Evolutionary conservation across 495 filamentous ascomycete genomes (phyloP).

Genomic region (Chaetomium fimeti): DNA sequence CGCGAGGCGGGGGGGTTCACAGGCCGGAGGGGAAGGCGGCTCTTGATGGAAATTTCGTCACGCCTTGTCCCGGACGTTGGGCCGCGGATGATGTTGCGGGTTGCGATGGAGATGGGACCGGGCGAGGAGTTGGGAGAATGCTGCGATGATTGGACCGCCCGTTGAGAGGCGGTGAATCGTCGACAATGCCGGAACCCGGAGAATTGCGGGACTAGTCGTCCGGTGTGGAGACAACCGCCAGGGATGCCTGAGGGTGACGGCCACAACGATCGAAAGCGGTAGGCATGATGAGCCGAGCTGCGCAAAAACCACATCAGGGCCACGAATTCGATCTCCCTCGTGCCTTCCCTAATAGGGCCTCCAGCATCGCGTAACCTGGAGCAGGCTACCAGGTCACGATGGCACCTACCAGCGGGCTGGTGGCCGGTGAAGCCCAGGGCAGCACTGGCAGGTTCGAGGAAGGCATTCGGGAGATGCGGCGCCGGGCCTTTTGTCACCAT

Average conservation of each 20-base stretch:
- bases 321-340: background rate
- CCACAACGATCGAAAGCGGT: background rate
- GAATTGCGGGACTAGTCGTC: slow-evolving; percentile 13
- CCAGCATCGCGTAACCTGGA: background rate
- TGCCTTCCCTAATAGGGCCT: background rate
- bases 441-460: background rate
- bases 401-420: background rate
- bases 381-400: slow-evolving; percentile 7
- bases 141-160: slow-evolving; percentile 3
- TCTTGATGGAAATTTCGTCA: background rate
- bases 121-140: background rate
- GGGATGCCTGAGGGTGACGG: background rate
- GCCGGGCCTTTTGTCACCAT: slow-evolving; percentile 4
- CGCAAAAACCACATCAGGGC: background rate
- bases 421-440: background rate
- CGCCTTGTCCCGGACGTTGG: slow-evolving; percentile 1
- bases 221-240: slow-evolving; percentile 13
- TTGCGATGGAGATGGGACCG: background rate
- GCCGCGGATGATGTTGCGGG: slow-evolving; percentile 7
- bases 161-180: slow-evolving; percentile 22
- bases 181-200: slow-evolving; percentile 22
- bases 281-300: background rate
- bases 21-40: background rate
- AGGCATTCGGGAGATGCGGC: background rate
- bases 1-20: background rate